These are phyloP conservation scores for Evansstolkia leycettana DNA, from an alignment of 495 filamentous ascomycete genomes.

Conservation along the genomic window DNA sequence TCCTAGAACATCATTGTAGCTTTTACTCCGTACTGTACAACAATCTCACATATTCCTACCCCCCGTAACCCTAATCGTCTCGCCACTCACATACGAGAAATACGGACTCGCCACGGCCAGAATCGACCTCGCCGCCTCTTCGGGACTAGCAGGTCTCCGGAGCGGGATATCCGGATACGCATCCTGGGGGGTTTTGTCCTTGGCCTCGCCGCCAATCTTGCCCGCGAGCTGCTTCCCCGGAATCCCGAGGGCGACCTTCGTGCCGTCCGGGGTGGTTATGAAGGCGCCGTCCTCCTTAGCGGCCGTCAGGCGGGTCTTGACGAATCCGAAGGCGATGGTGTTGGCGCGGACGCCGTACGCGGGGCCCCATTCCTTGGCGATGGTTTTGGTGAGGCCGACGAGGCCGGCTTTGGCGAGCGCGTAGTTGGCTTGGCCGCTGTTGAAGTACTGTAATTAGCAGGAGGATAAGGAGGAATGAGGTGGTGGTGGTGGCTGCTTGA, in stretches of 20 bases:
- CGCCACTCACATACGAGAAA: slow-evolving; percentile 71
- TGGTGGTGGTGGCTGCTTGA: too few relatives aligned
- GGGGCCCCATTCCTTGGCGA: slow-evolving; percentile 89
- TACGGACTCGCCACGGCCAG: slow-evolving; percentile 69
- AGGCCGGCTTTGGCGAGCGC: slow-evolving; percentile 72
- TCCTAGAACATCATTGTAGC: too few relatives aligned
- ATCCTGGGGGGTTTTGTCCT: slow-evolving; percentile 14
- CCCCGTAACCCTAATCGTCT: slow-evolving; percentile 76
- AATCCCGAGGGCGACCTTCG: slow-evolving; percentile 69
- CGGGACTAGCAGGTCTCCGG: slow-evolving; percentile 59
- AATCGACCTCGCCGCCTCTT: slow-evolving; percentile 68
- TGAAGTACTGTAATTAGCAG: too few relatives aligned
- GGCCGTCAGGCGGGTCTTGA: slow-evolving; percentile 63
- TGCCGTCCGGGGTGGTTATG: slow-evolving; percentile 60
- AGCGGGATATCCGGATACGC: slow-evolving; percentile 61
- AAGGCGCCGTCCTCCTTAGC: slow-evolving; percentile 73
- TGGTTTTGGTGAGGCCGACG: slow-evolving; percentile 67
- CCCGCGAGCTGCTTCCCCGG: slow-evolving; percentile 41
- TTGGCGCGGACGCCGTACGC: slow-evolving; percentile 72
- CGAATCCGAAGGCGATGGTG: slow-evolving; percentile 71
- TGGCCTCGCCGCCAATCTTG: slow-evolving; percentile 19
- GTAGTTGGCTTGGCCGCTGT: slow-evolving; percentile 71
- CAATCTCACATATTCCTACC: slow-evolving; percentile 68
- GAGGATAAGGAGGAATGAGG: too few relatives aligned
- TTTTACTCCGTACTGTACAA: too few relatives aligned